Base-by-base conservation (phyloP, 257 asterid genomes). In the Solanum pinnatisectum region DNA sequence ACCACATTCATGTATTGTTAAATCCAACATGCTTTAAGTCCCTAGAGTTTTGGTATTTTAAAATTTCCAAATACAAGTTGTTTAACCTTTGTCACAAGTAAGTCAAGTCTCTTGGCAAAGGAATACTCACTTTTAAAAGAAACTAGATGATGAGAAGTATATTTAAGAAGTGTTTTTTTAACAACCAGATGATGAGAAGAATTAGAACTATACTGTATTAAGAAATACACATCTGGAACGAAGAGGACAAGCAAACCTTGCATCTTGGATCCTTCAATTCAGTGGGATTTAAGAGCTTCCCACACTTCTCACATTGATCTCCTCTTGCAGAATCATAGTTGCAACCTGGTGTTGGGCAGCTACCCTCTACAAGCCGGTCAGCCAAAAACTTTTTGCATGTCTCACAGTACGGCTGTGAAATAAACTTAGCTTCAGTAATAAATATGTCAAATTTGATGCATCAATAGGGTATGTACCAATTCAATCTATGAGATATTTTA, bases 281-380 rank as follows among this genome's bases (percentile, higher is more conserved):
- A 10, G 98, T 94, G 86, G 99, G 98, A 91, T 96, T 95, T 85
- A 96, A 90, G 84, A 96, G 98, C 92, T 96, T 94, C 88, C 95
- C 95, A 72, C 99, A 96, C 86, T 93, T 95, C 87, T 96, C 99
- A 90, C 99, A 96, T 90, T 96, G 99, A 91, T 96, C 99, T 42
- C 99, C 99, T 86, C 99, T 94, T 23, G 99, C 99, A 83, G 99
- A 94, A 88, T 92, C 98, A 89, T 95, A 94, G 88, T 91, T 91
- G 91, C 99, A 96, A 87, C 94, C 96, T 33, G 95, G 95, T 15
- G 96, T 93, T 5, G 99, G 98, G 86, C 99, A 96, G 86, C 14
- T 88, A 81, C 99, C 99, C 93, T 96, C 98, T 85, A 95, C 98
- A 84, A 93, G 96, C 65, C 99, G 93, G 90, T 96, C 99, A 20